phyloP scores from a whole-genome alignment of 1,284 basidiomycete species.

The Boletus austroedulis region DNA sequence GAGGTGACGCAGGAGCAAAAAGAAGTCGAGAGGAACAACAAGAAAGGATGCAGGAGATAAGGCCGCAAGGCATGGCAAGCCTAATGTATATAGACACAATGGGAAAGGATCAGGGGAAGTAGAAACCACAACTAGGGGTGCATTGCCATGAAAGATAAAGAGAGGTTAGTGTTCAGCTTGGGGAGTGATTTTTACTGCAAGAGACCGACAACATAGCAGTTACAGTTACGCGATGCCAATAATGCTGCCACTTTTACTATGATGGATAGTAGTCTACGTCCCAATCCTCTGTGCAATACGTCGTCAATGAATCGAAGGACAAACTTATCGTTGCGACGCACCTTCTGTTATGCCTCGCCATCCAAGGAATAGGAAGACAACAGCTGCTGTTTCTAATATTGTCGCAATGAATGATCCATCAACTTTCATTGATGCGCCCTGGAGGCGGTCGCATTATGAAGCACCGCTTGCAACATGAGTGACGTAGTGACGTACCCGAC shows the following conservation, averaged over 20 bases:
- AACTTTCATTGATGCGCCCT: conserved; percentile 62
- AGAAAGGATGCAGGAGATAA: conserved; percentile 1
- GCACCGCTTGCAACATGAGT: conserved; percentile 1
- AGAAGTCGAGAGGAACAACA: conserved; percentile 1
- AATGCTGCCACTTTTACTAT: conserved; percentile 6
- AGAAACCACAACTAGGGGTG: conserved; percentile 2
- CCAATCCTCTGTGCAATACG: conserved; percentile 28
- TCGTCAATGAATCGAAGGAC: conserved; percentile 4
- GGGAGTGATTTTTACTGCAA: not conserved
- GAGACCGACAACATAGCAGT: conserved; percentile 7
- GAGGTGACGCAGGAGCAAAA: conserved; percentile 6
- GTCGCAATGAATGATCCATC: conserved; percentile 84
- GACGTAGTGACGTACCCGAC: conserved; percentile 50
- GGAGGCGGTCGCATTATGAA: conserved; percentile 8
- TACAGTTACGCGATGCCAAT: conserved; percentile 12
- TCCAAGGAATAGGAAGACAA: conserved; percentile 68
- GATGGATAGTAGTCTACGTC: conserved; percentile 32
- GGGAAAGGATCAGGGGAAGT: not conserved
- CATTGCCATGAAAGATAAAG: conserved; percentile 6
- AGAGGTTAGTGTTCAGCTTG: conserved; percentile 11
- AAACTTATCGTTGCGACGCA: conserved; percentile 37
- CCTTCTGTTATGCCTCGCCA: conserved; percentile 87
- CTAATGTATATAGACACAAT: not conserved
- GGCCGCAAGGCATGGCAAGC: not conserved
- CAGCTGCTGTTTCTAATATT: conserved; percentile 66